Percentiles rank a stretch among this genome's conserved stretches.
These are phyloP conservation scores for Penicillium occitanis DNA, from an alignment of 2,329 filamentous ascomycete genomes.

Conservation along the genomic window DNA sequence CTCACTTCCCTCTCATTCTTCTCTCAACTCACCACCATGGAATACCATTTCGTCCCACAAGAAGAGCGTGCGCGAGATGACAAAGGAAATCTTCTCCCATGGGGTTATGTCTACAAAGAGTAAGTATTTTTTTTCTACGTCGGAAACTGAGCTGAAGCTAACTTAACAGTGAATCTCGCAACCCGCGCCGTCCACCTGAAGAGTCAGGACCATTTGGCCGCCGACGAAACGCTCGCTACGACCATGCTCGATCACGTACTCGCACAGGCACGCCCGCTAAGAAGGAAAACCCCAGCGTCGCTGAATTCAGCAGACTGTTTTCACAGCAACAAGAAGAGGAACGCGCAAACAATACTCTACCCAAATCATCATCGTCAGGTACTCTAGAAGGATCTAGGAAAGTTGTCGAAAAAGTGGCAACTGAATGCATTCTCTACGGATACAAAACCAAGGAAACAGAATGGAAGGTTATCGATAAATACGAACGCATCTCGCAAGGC, in stretches of 20 bases:
- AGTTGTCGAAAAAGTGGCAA: slow-evolving; percentile 55
- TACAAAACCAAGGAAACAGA: slow-evolving; percentile 67
- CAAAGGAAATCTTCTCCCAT: slow-evolving; percentile 60
- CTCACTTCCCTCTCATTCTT: not conserved
- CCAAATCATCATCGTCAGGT: slow-evolving; percentile 43
- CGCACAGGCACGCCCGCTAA: slow-evolving; percentile 60
- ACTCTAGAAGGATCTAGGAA: slow-evolving; percentile 42
- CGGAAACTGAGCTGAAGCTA: slow-evolving; percentile 29
- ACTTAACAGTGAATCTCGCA: slow-evolving; percentile 46
- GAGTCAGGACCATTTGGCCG: slow-evolving; percentile 64
- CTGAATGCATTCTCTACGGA: slow-evolving; percentile 82
- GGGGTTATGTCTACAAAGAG: slow-evolving; percentile 63
- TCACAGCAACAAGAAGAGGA: slow-evolving; percentile 48
- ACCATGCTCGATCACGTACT: slow-evolving; percentile 51
- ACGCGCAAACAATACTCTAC: slow-evolving; percentile 35
- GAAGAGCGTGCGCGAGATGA: slow-evolving; percentile 62
- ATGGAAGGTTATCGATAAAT: slow-evolving; percentile 87
- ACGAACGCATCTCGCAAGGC: slow-evolving; percentile 76
- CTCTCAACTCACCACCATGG: slow-evolving; percentile 46
- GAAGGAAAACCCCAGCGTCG: slow-evolving; percentile 56
- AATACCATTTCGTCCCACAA: slow-evolving; percentile 65
- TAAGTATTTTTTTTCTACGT: slow-evolving; percentile 37
- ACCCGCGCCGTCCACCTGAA: slow-evolving; percentile 55
- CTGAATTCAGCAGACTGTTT: slow-evolving; percentile 49
- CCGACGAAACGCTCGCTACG: slow-evolving; percentile 47